Base-by-base conservation (phyloP, 2,329 filamentous ascomycete genomes). In the Pseudogymnoascus sp. region DNA sequence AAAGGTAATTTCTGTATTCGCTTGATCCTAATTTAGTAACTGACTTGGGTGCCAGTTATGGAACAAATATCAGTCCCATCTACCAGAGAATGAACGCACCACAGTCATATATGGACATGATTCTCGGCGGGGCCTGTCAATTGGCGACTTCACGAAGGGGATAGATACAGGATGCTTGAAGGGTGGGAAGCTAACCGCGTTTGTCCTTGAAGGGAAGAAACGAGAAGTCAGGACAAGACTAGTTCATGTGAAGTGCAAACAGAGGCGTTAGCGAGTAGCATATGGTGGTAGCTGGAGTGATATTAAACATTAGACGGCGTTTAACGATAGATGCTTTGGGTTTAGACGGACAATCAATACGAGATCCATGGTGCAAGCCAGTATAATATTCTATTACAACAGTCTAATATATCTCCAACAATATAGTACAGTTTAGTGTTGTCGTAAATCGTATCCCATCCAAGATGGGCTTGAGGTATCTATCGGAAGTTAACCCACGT, bases 21-120 rank as follows among this genome's bases (percentile, higher is more conserved):
- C 7, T 59, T 26, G 21, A 62, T 15, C 29, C 7, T 4, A 4
- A 13, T 60, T 19, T 13, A 29, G 42, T 26, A 56, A 31, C 65
- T 72, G 62, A 72, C 42, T 4, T 62, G 13, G 50, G 61, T 37
- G 62, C 65, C 23, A 87, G 69, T 75, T 77, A 7, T 88, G 85
- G 85, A 82, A 86, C 70, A 76, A 76, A 62, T 74, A 75, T 63
- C 82, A 87, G 69, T 70, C 72, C 60, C 63, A 59, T 10, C 68
- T 73, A 73, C 68, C 69, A 3, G 70, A 71, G 40, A 64, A 70
- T 23, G 62, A 72, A 23, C 79, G 83, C 9, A 83, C 79, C 42
- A 91, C 89, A 0, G 88, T 96, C 42, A 82, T 96, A 64, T 97
- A 96, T 75, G 93, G 93, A 4, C 93, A 97, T 73, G 91, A 97